Conservation (phyloP, 2,329 filamentous ascomycete species). For the Trichophyton verrucosum region DNA sequence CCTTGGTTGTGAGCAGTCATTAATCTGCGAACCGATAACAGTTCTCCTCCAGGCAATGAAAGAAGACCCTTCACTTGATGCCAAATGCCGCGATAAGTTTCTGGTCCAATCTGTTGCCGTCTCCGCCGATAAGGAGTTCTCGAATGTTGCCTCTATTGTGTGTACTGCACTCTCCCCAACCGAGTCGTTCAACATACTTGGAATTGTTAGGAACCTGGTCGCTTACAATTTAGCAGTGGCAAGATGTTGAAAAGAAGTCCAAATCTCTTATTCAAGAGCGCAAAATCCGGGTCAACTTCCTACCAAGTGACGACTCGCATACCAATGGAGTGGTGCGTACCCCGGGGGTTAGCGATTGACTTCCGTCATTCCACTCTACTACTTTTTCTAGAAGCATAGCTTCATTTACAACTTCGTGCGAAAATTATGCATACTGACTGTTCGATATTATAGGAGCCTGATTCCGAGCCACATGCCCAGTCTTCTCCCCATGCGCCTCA, state of each 20-base stretch:
- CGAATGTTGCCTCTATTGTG: constrained; percentile 70
- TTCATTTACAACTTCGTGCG: not conserved
- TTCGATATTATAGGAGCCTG: constrained; percentile 14
- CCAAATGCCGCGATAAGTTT: constrained; percentile 94
- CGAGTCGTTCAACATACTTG: not conserved
- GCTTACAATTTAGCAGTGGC: constrained; percentile 48
- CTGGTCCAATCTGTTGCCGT: constrained; percentile 85
- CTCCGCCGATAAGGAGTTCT: constrained; percentile 69
- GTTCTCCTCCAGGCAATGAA: constrained; percentile 98
- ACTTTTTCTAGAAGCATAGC: constrained; percentile 14
- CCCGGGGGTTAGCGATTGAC: constrained; percentile 2
- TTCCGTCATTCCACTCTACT: constrained; percentile 6
- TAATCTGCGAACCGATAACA: constrained; percentile 26
- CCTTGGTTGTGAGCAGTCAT: not conserved
- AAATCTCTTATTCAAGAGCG: constrained; percentile 76
- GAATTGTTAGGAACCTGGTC: not conserved
- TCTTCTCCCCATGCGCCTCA: constrained; percentile 40
- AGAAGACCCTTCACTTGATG: constrained; percentile 71
- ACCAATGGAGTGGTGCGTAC: constrained; percentile 12
- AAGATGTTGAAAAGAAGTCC: constrained; percentile 55
- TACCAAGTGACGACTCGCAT: constrained; percentile 47
- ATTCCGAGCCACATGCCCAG: constrained; percentile 42
- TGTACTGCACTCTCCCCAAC: constrained; percentile 22
- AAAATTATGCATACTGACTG: not conserved
- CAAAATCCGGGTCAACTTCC: constrained; percentile 88